Evolutionary conservation across 1,284 basidiomycete species (phyloP).

Genomic region (Cryptococcus hybrid): DNA sequence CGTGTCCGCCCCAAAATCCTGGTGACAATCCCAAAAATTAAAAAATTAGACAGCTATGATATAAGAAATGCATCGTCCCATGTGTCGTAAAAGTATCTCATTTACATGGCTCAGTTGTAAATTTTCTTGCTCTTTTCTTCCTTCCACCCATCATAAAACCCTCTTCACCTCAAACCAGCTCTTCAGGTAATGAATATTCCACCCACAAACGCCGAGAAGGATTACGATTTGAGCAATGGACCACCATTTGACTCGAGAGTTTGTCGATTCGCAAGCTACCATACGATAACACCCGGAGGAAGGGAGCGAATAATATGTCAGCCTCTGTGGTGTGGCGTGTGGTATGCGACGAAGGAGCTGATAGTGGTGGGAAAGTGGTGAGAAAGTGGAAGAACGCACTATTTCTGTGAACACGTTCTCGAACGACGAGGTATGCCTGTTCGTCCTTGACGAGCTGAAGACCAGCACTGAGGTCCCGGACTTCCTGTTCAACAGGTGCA

Average conservation of each 20-base stretch:
- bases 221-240: slow-evolving; percentile 86
- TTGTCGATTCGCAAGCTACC: slow-evolving; percentile 79
- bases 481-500: slow-evolving; percentile 94
- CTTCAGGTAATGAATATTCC: slow-evolving; percentile 98
- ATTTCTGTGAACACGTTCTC: slow-evolving; percentile 90
- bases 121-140: too few relatives aligned
- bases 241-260: slow-evolving; percentile 99
- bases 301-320: not conserved
- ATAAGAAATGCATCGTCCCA: too few relatives aligned
- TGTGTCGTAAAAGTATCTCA: too few relatives aligned
- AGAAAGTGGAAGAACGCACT: slow-evolving; percentile 47
- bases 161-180: slow-evolving; percentile 90
- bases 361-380: not conserved
- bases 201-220: slow-evolving; percentile 84
- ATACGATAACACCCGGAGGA: not conserved
- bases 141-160: slow-evolving; percentile 61
- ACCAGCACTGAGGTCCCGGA: slow-evolving; percentile 79
- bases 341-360: too few relatives aligned
- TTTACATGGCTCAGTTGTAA: too few relatives aligned
- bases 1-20: too few relatives aligned
- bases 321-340: not conserved
- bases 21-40: too few relatives aligned
- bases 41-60: too few relatives aligned
- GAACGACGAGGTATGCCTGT: slow-evolving; percentile 95
- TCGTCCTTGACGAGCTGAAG: slow-evolving; percentile 94